Evolutionary conservation across 1,139 yeast species (phyloP), one percentile per base, ranked within the genome.

Genomic region (Ogataea hybrid): DNA sequence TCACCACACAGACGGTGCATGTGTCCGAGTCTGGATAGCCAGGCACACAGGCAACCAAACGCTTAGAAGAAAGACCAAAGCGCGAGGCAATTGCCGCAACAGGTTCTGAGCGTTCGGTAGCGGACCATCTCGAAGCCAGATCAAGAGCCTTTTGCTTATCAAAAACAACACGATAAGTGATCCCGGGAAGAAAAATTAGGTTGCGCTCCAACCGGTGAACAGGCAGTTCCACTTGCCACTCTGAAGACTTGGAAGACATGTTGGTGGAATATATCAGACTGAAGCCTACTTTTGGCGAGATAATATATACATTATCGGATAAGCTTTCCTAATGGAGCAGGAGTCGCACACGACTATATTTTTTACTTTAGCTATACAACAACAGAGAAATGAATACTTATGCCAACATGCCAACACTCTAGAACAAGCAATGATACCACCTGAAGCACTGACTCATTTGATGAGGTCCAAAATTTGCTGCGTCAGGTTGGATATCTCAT

Each of bases 401-500:
- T 33, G 39, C 35, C 35, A 34, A 33, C 37, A 34, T 33, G 42
- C 42, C 34, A 39, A n/a, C n/a, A n/a, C n/a, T n/a, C n/a, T n/a
- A n/a, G n/a, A n/a, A n/a, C n/a, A 32, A 33, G 30, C 31, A 28
- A 32, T 16, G 31, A 5, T 14, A 28, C 15, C 20, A 16, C 10
- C 16, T 12, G 28, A 18, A n/a, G 7, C 18, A 21, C 9, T 12
- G 25, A 6, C 30, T 7, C 42, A 60, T 46, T 59, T 62, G 25
- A 61, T 59, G 29, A 60, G 48, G 42, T 61, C 65, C 58, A 84
- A 70, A 43, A 84, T 84, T 68, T 84, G 94, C 61, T 82, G 88
- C n/a, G 90, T 82, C 58, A 84, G 73, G 58, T 82, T 83, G 59
- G 80, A 81, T 54, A 84, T 73, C 62, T 84, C 92, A 35, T 58